Evolutionary conservation across 1,139 yeast species (phyloP), one percentile per base, ranked within the genome.

Genomic region (Diutina sp.): DNA sequence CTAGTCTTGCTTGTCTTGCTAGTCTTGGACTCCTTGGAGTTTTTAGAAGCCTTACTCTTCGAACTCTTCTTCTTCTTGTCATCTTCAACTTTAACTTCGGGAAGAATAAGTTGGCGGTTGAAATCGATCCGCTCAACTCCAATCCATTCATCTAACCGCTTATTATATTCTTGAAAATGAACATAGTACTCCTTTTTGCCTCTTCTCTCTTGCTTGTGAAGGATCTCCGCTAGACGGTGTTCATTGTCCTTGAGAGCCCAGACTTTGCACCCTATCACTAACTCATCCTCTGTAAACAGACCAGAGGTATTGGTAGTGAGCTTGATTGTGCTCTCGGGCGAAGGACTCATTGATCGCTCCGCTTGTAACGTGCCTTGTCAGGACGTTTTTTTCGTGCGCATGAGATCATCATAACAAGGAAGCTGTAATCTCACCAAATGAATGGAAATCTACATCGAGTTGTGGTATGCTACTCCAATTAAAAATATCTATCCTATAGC

Each of bases 81-180:
- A 59, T 71, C 69, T 62, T 72, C 71, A 59, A 73, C 73, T 65
- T 83, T 83, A n/a, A 70, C 83, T 61, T 82, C 84, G 0, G 97
- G 97, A 60, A 83, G 74, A 46, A 81, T 80, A 59, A 91, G 81
- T 0, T 90, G 87, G 60, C 82, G 74, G 29, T 77, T 72, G 59
- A 84, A 79, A 66, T 90, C 90, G 9, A 93, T 83, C 57, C 95
- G 76, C 45, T 83, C 84, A 6, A 81, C 76, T 16, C 79, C 75
- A 6, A 93, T 83, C 98, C 98, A 93, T 68, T 93, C 99, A 72
- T 93, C 99, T 63, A 93, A 77, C 58, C 80, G 67, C 62, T 93
- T 93, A 72, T 93, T 93, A 74, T 86, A 93, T 64, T 91, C 97
- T 58, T 84, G 90, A 70, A 90, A 93, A 70, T 93, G 99, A 32